Percentiles rank a stretch among this genome's conserved stretches.
These are phyloP conservation scores for Albifimbria verrucaria DNA, from an alignment of 2,329 filamentous ascomycete species.

Conservation along the genomic window DNA sequence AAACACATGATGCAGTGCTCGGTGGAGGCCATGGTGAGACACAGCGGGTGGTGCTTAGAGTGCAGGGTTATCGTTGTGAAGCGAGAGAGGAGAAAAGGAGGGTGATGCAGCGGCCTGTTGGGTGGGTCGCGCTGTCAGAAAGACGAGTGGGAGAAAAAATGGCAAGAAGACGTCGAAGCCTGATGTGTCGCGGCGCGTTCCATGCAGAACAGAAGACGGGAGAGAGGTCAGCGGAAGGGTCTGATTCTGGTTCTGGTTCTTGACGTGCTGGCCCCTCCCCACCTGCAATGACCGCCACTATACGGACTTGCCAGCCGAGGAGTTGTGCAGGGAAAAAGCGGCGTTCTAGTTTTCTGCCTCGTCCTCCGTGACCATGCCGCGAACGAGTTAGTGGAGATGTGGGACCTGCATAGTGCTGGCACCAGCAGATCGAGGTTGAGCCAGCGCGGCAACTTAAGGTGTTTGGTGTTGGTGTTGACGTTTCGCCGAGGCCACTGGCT, in stretches of 20 bases:
- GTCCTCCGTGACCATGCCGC: not conserved
- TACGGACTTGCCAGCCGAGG: not conserved
- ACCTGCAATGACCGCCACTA: not conserved
- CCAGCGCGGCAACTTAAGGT: too few species aligned
- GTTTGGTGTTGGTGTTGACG: too few species aligned
- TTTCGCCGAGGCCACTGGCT: too few species aligned
- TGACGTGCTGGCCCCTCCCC: not conserved
- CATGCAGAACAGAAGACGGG: not conserved
- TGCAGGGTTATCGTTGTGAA: too few species aligned
- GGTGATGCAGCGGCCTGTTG: not conserved
- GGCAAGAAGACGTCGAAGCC: not conserved
- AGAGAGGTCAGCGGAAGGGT: constrained; percentile 5
- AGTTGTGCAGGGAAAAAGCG: not conserved
- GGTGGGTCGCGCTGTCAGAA: constrained; percentile 4
- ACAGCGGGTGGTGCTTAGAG: too few species aligned
- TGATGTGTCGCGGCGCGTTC: not conserved
- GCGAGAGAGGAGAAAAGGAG: constrained; percentile 5
- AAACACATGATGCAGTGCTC: constrained; percentile 93
- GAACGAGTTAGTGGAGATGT: not conserved
- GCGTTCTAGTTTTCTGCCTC: not conserved
- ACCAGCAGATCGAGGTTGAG: too few species aligned
- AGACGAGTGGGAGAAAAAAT: not conserved
- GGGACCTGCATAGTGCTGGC: not conserved
- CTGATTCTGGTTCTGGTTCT: not conserved
- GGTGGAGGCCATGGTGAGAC: constrained; percentile 67